Evolutionary conservation across 768 basidiomycete species (phyloP).

Genomic region (Podaxis pistillaris): DNA sequence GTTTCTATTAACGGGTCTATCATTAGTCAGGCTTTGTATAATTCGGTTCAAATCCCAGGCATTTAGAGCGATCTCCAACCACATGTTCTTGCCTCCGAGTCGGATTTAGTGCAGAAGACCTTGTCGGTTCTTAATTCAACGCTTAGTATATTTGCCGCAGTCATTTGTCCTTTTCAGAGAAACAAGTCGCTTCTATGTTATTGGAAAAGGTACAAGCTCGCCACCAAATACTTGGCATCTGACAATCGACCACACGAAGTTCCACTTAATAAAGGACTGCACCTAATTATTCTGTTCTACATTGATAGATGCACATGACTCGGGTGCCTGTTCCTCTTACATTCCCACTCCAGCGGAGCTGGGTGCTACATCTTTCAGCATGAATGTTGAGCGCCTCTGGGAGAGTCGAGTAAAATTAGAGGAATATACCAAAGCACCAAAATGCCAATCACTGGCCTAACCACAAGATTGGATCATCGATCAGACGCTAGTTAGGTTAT

Average conservation of each 20-base stretch:
- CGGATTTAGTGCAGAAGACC: neutral
- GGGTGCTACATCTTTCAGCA: neutral
- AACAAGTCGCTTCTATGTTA: neutral
- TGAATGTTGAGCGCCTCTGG: neutral
- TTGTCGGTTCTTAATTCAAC: neutral
- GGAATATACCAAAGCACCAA: neutral
- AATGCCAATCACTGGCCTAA: neutral
- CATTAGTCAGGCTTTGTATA: neutral
- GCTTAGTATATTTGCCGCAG: neutral
- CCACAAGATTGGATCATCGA: neutral
- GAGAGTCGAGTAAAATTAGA: conserved; percentile 2
- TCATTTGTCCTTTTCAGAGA: neutral
- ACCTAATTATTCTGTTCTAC: neutral
- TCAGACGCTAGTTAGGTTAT: neutral
- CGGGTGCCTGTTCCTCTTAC: neutral
- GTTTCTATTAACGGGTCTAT: conserved; percentile 1
- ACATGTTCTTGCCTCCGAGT: conserved; percentile 3
- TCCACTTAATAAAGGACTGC: neutral
- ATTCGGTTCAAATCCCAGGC: neutral
- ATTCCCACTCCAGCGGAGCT: neutral
- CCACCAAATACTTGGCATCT: neutral
- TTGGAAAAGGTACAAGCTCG: neutral
- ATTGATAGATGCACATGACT: neutral
- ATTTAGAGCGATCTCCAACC: neutral
- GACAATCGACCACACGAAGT: neutral